Conservation (phyloP, 805 yeast genomes). For the Candida broadrunensis region DNA sequence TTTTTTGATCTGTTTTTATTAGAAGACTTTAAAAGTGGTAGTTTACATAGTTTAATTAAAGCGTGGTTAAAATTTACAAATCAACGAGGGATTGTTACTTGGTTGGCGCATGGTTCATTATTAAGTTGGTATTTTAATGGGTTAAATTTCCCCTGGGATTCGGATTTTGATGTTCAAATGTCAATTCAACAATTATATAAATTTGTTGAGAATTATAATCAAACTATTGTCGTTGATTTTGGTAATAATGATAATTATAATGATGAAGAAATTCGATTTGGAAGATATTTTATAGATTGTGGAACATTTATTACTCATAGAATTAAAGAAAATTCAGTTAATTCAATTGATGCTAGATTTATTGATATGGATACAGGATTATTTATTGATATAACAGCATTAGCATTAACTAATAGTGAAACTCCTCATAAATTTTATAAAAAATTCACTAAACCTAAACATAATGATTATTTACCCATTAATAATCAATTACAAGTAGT, state of each 20-base stretch:
- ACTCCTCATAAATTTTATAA: constrained; percentile 18
- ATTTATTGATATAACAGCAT: constrained; percentile 58
- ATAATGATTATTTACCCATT: constrained; percentile 1
- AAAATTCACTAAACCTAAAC: constrained; percentile 7
- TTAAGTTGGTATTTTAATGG: constrained; percentile 33
- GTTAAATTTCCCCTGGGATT: constrained; percentile 24
- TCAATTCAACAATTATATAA: constrained; percentile 19
- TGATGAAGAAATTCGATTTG: constrained; percentile 15
- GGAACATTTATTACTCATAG: constrained; percentile 31
- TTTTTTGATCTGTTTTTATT: constrained; percentile 58
- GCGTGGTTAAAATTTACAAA: constrained; percentile 24
- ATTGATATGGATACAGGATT: constrained; percentile 59
- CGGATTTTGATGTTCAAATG: constrained; percentile 28
- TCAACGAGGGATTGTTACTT: constrained; percentile 19
- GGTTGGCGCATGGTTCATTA: constrained; percentile 28
- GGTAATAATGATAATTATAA: constrained; percentile 6
- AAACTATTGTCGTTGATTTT: constrained; percentile 30
- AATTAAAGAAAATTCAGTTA: constrained; percentile 20
- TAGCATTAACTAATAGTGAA: constrained; percentile 18
- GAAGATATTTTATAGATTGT: constrained; percentile 27
- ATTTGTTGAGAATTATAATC: constrained; percentile 20
- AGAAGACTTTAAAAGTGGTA: constrained; percentile 17
- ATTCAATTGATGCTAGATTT: constrained; percentile 45
- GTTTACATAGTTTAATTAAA: constrained; percentile 20
- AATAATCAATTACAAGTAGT: constrained; percentile 5